Conservation (phyloP, 495 filamentous ascomycete species). For the Xylaria castorea region DNA sequence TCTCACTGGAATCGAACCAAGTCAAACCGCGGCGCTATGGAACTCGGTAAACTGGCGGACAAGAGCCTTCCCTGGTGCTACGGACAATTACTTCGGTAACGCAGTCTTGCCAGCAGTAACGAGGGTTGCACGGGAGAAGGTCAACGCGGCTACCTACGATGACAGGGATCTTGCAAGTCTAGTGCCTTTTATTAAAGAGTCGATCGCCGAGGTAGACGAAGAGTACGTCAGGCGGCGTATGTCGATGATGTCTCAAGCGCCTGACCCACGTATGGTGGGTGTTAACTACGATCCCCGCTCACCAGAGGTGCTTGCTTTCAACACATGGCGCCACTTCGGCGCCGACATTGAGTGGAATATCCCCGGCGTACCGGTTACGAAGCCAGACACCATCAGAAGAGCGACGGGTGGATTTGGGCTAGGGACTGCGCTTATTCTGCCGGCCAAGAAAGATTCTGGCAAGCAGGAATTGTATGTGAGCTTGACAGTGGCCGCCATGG, state of each 20-base stretch:
- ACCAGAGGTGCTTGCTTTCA: constrained; percentile 42
- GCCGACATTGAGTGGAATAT: constrained; percentile 45
- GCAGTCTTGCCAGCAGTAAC: constrained; percentile 40
- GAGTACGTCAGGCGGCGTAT: constrained; percentile 40
- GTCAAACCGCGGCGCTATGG: constrained; percentile 36
- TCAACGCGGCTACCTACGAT: constrained; percentile 32
- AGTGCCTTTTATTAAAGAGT: constrained; percentile 34
- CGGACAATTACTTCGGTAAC: constrained; percentile 45
- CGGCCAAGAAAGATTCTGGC: constrained; percentile 37
- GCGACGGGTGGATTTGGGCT: constrained; percentile 42
- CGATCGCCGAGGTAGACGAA: constrained; percentile 42
- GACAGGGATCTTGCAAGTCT: constrained; percentile 34
- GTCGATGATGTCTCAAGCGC: constrained; percentile 40
- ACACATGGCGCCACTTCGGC: constrained; percentile 47
- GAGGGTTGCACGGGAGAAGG: constrained; percentile 28
- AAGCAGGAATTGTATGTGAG: constrained; percentile 43
- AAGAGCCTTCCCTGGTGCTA: constrained; percentile 39
- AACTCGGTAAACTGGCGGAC: constrained; percentile 45
- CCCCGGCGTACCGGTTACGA: constrained; percentile 40
- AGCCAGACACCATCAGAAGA: constrained; percentile 43
- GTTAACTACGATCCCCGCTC: constrained; percentile 44
- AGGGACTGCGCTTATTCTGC: constrained; percentile 42
- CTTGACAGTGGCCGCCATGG: constrained; percentile 43
- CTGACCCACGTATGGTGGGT: constrained; percentile 44
- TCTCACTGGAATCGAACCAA: constrained; percentile 31